Base-by-base conservation (phyloP, 78 protist species). In the Andalucia godoyi region DNA sequence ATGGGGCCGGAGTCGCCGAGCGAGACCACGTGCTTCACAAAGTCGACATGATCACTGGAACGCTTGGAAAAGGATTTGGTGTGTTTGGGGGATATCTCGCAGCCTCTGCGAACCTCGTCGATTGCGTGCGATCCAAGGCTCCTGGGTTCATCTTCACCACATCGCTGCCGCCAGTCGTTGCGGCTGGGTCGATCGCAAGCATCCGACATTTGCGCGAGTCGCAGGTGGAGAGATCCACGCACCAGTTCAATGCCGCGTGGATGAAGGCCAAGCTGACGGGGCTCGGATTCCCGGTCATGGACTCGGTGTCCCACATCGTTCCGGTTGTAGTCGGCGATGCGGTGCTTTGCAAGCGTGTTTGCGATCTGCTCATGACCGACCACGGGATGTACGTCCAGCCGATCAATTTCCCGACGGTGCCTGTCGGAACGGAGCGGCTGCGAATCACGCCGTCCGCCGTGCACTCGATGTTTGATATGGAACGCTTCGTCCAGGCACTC, bases 81-180 rank as follows among this genome's bases (percentile, higher is more conserved):
- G 79, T 77, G 40, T 58, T 55, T 51, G 96, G 96, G 29, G 93
- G 96, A 2, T 91, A 84, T 76, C 72, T 91, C 58, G 88, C 96
- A n/a, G 83, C 75, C 32, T 32, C 68, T 5, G 30, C 62, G n/a
- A 50, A 47, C 7, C 38, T 87, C 37, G 49, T 84, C 32, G 96
- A 91, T 59, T 52, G 83, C 25, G 57, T 91, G 40, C 83, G 96
- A 32, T 70, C 76, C n/a, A 68, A 75, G 0, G 85, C 83, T 21
- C 74, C 91, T 2, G 92, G 93, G 1, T 86, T 91, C 76, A 91
- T 91, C 68, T 91, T 91, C 57, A 91, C 96, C 62, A 87, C 96
- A 0, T 79, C 92, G 12, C 15, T 91, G 15, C 92, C 96, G 34
- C 96, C 93, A 0, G 74, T 85, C 23, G 74, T 86, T 15, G 89